Conservation (phyloP, 2,329 filamentous ascomycete species). For the Ilyonectria destructans region DNA sequence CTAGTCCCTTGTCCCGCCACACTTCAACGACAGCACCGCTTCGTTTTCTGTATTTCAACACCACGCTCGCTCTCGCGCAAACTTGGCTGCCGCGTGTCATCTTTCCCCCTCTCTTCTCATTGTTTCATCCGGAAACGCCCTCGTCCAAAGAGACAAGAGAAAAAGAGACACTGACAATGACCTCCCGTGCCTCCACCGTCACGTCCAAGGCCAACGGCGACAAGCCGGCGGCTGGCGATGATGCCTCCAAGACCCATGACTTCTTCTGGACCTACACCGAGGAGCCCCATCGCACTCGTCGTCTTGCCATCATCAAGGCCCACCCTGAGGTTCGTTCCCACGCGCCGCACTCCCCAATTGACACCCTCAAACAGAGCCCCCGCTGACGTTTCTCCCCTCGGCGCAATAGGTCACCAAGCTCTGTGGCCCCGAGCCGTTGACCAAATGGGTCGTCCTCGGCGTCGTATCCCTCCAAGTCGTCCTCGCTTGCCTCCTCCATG, state of each 20-base stretch:
- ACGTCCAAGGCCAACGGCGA: slow-evolving; percentile 52
- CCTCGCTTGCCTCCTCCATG: slow-evolving; percentile 83
- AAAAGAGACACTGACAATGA: slow-evolving; percentile 37
- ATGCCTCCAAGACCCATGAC: slow-evolving; percentile 57
- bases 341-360: slow-evolving; percentile 19
- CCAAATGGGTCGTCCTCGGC: slow-evolving; percentile 89
- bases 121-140: not conserved
- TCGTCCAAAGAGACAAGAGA: not conserved
- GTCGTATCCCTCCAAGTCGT: slow-evolving; percentile 88
- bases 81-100: slow-evolving; percentile 12
- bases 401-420: slow-evolving; percentile 87
- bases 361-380: not conserved
- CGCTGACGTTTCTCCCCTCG: slow-evolving; percentile 27
- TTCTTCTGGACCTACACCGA: slow-evolving; percentile 99
- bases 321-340: slow-evolving; percentile 84
- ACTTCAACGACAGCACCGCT: slow-evolving; percentile 18
- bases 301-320: slow-evolving; percentile 96
- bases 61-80: slow-evolving; percentile 9
- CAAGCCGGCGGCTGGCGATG: slow-evolving; percentile 40
- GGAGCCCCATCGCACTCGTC: slow-evolving; percentile 92
- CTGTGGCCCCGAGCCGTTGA: slow-evolving; percentile 95
- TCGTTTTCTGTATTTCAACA: slow-evolving; percentile 26
- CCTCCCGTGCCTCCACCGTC: slow-evolving; percentile 54
- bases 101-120: not conserved
- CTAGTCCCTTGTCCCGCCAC: slow-evolving; percentile 29